phyloP scores from a whole-genome alignment of 2,329 filamentous ascomycete genomes.

The Pseudocercospora cruenta region DNA sequence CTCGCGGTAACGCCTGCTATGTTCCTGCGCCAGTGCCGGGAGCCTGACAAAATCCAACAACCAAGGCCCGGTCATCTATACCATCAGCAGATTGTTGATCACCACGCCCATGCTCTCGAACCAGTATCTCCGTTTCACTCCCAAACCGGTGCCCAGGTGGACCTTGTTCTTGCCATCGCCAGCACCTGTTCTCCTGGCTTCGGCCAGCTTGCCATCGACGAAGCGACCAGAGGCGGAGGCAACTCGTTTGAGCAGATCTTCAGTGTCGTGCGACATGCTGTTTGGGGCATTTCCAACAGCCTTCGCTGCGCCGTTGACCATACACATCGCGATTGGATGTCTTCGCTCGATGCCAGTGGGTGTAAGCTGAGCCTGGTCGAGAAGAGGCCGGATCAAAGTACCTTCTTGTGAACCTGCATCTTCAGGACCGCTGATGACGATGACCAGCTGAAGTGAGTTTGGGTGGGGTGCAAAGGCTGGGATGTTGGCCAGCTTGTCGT shows the following conservation, averaged over 20 bases:
- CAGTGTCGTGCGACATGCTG: neutral
- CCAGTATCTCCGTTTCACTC: conserved; percentile 75
- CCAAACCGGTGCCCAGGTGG: conserved; percentile 58
- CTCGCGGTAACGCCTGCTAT: no score
- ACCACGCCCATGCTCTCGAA: conserved; percentile 79
- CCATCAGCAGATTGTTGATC: conserved; percentile 72
- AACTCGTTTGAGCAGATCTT: conserved; percentile 61
- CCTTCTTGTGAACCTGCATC: conserved; percentile 8
- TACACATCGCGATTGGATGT: conserved; percentile 78
- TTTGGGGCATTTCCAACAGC: neutral
- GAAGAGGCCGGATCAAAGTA: conserved; percentile 65
- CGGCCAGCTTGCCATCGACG: conserved; percentile 24
- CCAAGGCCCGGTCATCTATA: neutral
- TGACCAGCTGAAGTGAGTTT: conserved; percentile 70
- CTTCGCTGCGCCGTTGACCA: conserved; percentile 65
- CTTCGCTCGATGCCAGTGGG: conserved; percentile 69
- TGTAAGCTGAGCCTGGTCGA: conserved; percentile 75
- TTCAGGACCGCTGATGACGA: conserved; percentile 66
- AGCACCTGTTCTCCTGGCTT: conserved; percentile 12
- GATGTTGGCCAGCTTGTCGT: conserved; percentile 81
- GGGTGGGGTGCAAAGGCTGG: conserved; percentile 66
- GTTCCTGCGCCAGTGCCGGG: no score
- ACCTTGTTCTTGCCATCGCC: conserved; percentile 27
- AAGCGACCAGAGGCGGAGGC: conserved; percentile 38
- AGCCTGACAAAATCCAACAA: neutral